phyloP scores from a whole-genome alignment of 1,284 basidiomycete species.

The Rhizoctonia solani region DNA sequence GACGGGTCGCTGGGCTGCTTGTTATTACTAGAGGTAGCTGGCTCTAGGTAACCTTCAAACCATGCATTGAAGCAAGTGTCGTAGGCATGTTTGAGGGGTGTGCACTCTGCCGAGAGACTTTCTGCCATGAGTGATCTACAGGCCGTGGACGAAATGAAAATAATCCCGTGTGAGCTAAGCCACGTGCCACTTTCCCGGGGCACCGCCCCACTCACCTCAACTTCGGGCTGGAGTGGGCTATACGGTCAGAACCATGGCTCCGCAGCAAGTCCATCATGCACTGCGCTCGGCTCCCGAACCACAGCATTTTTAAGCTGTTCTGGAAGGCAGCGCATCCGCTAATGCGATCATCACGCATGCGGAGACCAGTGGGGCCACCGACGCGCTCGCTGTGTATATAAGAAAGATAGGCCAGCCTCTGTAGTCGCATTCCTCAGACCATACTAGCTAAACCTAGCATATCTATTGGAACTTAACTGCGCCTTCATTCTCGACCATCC shows the following conservation, averaged over 20 bases:
- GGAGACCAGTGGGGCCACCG: no score
- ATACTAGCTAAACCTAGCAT: background rate
- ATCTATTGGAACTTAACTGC: no score
- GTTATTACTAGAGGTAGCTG: slow-evolving; percentile 50
- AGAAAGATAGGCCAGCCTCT: no score
- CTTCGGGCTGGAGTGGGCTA: no score
- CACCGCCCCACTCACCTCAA: no score
- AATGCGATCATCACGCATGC: slow-evolving; percentile 7
- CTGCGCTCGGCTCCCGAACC: slow-evolving; percentile 11
- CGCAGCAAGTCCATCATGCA: no score
- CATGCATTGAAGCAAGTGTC: slow-evolving; percentile 95
- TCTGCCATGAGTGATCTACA: slow-evolving; percentile 61
- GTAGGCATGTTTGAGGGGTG: slow-evolving; percentile 85
- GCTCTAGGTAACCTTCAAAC: slow-evolving; percentile 94
- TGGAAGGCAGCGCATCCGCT: no score
- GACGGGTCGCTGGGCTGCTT: slow-evolving; percentile 48
- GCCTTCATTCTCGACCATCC: background rate
- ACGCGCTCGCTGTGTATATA: background rate
- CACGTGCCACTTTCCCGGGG: no score
- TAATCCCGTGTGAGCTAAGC: no score
- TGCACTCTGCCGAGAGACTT: slow-evolving; percentile 79
- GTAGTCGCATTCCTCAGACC: no score
- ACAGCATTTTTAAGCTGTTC: background rate
- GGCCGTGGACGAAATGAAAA: background rate
- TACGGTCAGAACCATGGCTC: no score